Evolutionary conservation across 2,329 filamentous ascomycete genomes (phyloP), one percentile per base, ranked within the genome.

Genomic region (Domatiomyces catenatus): DNA sequence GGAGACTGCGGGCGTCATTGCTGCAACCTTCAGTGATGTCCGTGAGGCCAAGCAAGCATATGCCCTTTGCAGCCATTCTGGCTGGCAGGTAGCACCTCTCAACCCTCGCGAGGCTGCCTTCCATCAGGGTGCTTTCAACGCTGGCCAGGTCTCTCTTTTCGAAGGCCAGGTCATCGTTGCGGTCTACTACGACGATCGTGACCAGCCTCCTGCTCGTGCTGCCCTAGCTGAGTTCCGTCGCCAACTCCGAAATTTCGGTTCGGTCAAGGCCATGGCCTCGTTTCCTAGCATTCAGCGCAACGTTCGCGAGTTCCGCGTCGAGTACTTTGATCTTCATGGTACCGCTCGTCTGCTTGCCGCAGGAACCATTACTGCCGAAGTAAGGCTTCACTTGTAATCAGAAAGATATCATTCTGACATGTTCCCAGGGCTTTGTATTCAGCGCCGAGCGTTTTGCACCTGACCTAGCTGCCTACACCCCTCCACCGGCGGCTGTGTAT

Each of bases 21-120:
- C 73, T 51, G 64, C 80, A 20, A 73, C 71, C 3, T 81, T 83
- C 57, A 66, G 71, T 5, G 80, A 84, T 58, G 74, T 81, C 47
- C 72, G 76, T 47, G 79, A 83, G 61, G 72, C 80, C 5, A 73
- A 70, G 48, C 68, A 70, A 28, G 70, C 75, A 6, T 67, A 72
- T 50, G 66, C 71, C 10, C 73, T 72, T 75, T 24, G 65, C 68
- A 1, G 57, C 71, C 17, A 63, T 67, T 32, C 66, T 67, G 45
- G 64, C 69, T 8, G 66, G 67, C 32, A 81, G 77, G 75, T 60
- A 62, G 46, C 65, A 71, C 17, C 63, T 66, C 44, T 71, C 71
- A 47, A 63, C 79, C 24, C 64, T 65, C 7, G 67, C 71, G 2
- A 66, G 63, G 24, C 69, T 75, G 17, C 74, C 73, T 61, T 39